A percentile compares a stretch with the other conserved stretches of the same genome.
Evolutionary conservation across 108 stramenopile species (phyloP).

Genomic region (Fragilaria radians): DNA sequence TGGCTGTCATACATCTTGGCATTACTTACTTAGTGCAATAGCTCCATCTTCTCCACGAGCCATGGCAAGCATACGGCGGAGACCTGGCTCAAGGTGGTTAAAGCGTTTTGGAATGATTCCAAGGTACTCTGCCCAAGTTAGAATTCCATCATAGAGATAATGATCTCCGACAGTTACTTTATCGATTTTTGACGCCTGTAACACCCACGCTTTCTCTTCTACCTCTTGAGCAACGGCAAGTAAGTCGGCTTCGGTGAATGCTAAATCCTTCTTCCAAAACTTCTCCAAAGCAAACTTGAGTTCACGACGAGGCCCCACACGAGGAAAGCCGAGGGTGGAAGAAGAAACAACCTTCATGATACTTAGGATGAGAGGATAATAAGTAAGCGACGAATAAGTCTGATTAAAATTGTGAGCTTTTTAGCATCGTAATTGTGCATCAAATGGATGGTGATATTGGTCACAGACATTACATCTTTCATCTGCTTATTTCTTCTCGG

Average conservation of each 20-base stretch:
- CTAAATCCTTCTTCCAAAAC: constrained; percentile 35
- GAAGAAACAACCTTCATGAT: constrained; percentile 17
- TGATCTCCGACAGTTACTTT: constrained; percentile 44
- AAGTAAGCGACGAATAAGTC: not conserved
- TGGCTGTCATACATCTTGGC: no score
- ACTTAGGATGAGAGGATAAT: not conserved
- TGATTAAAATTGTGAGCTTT: not conserved
- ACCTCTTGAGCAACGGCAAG: constrained; percentile 23
- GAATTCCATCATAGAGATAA: constrained; percentile 47
- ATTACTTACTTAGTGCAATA: constrained; percentile 36
- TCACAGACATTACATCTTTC: no score
- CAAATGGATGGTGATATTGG: no score
- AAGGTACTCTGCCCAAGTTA: constrained; percentile 26
- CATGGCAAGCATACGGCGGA: constrained; percentile 51
- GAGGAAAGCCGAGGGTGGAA: constrained; percentile 45
- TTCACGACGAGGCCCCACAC: constrained; percentile 62
- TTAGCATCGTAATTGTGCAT: no score
- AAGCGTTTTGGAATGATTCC: constrained; percentile 27
- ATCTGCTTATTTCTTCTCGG: no score
- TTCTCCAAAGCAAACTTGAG: constrained; percentile 61
- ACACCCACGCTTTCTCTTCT: constrained; percentile 36
- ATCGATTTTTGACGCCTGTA: constrained; percentile 46
- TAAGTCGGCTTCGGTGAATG: constrained; percentile 8
- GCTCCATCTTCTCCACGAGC: constrained; percentile 45
- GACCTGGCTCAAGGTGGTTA: constrained; percentile 14